Evolutionary conservation across 495 filamentous ascomycete genomes (phyloP).

Genomic region (Penicillium fimorum): DNA sequence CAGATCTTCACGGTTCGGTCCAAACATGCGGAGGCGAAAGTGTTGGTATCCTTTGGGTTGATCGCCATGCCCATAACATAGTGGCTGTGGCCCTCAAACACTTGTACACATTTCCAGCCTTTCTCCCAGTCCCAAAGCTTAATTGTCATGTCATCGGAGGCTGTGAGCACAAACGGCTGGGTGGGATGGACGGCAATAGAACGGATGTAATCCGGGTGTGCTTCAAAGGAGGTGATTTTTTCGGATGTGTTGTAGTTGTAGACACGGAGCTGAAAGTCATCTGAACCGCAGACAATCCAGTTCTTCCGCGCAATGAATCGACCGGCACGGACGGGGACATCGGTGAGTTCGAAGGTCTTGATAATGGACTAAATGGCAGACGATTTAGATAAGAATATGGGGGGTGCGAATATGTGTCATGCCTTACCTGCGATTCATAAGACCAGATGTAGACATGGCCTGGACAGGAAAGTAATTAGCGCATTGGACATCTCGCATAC

Average conservation of each 20-base stretch:
- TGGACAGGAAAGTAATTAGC: constrained; percentile 36
- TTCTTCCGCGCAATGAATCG: constrained; percentile 98
- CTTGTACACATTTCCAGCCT: constrained; percentile 95
- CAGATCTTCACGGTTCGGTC: constrained; percentile 98
- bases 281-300: constrained; percentile 97
- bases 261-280: constrained; percentile 95
- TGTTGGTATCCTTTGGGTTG: constrained; percentile 98
- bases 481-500: constrained; percentile 12
- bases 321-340: constrained; percentile 96
- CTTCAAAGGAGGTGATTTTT: constrained; percentile 97
- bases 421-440: constrained; percentile 81
- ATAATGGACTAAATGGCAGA: constrained; percentile 66
- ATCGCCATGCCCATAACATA: constrained; percentile 99
- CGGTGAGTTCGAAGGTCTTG: constrained; percentile 98
- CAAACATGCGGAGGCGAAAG: constrained; percentile 94
- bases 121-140: constrained; percentile 99
- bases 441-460: constrained; percentile 99
- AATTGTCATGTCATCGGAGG: constrained; percentile 99
- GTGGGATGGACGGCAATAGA: constrained; percentile 97
- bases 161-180: constrained; percentile 93
- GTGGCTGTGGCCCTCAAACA: constrained; percentile 97
- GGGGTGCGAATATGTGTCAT: not conserved
- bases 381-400: constrained; percentile 12
- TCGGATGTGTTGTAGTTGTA: constrained; percentile 99
- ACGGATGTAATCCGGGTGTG: constrained; percentile 97